Conservation (phyloP, 78 protist genomes). For the Emiliania huxleyi region DNA sequence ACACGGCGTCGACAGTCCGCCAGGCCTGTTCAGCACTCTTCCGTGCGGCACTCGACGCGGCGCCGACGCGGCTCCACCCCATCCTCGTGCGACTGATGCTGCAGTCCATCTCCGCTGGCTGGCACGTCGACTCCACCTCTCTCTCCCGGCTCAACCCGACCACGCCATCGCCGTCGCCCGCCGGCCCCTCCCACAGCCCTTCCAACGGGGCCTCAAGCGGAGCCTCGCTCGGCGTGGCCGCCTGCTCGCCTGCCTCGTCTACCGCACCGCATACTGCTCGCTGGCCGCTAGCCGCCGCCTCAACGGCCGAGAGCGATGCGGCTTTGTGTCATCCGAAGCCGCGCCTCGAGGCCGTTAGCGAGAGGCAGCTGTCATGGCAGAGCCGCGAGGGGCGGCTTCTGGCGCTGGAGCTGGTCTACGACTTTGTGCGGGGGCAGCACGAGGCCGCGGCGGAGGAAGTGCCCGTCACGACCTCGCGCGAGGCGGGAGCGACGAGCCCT, state of each 20-base stretch:
- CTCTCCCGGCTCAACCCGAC: background rate
- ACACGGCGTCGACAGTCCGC: constrained; percentile 1
- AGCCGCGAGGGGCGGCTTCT: constrained; percentile 3
- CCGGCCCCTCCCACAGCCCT: background rate
- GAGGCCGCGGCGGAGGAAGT: too few relatives aligned
- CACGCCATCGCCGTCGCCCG: constrained; percentile 1
- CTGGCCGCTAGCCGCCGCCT: too few relatives aligned
- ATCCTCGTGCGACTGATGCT: background rate
- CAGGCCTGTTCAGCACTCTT: background rate
- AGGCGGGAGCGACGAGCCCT: too few relatives aligned
- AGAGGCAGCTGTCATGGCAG: background rate
- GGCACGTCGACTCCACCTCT: background rate
- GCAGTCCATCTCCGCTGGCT: background rate
- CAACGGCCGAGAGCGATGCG: too few relatives aligned
- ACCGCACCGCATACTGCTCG: too few relatives aligned
- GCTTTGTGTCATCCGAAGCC: too few relatives aligned
- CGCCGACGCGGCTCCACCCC: background rate
- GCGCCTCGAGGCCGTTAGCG: too few relatives aligned
- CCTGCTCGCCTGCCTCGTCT: background rate
- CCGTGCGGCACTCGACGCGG: background rate
- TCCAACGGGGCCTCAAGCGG: too few relatives aligned
- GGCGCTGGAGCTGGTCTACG: background rate
- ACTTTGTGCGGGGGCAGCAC: background rate
- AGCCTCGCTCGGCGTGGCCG: background rate
- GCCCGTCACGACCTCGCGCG: too few relatives aligned